Evolutionary conservation across 2,329 filamentous ascomycete genomes (phyloP), one percentile per base, ranked within the genome.

Genomic region (Botrytis fragariae): DNA sequence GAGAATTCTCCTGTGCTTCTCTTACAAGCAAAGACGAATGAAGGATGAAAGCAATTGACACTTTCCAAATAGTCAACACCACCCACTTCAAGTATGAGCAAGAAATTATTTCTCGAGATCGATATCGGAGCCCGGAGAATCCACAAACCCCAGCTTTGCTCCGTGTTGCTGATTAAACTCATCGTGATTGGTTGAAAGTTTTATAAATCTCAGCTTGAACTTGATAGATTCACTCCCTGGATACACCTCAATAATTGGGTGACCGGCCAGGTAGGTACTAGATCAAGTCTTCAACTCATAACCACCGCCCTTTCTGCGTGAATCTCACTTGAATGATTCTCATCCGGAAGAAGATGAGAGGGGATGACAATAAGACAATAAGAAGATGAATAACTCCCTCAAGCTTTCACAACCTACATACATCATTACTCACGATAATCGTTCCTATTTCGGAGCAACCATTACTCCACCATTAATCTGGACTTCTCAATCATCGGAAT

Each of bases 91-190:
- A 54, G 60, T 37, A 42, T 67, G 39, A 39, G 39, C 48, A 60
- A 60, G 62, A 72, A 72, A 73, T 71, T 64, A 73, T 73, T 73
- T 73, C 60, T 68, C 12, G 60, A 62, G 45, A 63, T 74, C 73
- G 65, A 73, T 68, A 72, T 74, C 73, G 73, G 70, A 72, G 69
- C 8, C 60, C 25, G 51, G 20, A 51, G 48, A 68, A 69, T 60
- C 32, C 39, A 22, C 32, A 14, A 73, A 69, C 51, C 60, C 61
- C 62, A 73, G 70, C 62, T 54, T 64, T 73, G 60, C 51, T 61
- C 62, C 54, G 61, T 54, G 51, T 64, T 73, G 60, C 70, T 67
- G 29, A 73, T 61, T 72, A 59, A 37, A 25, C 3, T 29, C 6
- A 16, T 29, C n/a, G 22, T 72, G 60, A 72, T 72, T 72, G 70